Base-by-base conservation (phyloP, 169 alveolate species). In the Cryptosporidium baileyi region DNA sequence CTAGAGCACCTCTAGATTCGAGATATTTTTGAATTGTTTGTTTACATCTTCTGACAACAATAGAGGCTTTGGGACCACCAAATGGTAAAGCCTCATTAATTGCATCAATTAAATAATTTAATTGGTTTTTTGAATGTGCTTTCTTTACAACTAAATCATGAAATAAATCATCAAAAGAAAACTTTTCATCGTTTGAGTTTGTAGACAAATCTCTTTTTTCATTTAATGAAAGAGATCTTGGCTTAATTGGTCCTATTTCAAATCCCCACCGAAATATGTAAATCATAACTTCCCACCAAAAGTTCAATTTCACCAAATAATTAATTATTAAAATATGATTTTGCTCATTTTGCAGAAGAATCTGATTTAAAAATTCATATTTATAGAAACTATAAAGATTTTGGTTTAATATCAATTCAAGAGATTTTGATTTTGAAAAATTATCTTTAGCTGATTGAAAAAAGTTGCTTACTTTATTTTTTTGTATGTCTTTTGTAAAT, bases 271-370 rank as follows among this genome's bases (percentile, higher is more conserved):
- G 32, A n/a, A 74, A 26, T 6, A 74, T 74, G 57, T 74, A 74
- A 47, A 74, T 60, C 85, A 74, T 54, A 5, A 36, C 54, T 74
- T 74, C 85, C 85, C 85, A 74, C 85, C 85, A 74, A 36, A 51
- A 19, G 30, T 57, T 74, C n/a, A 74, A 74, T 57, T 57, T 74
- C 22, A 57, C 85, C 17, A 74, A 59, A 19, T 67, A 51, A n/a
- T 74, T 74, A 41, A 74, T 74, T 38, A 24, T n/a, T 3, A 59
- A 74, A 38, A 13, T 17, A 38, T 74, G 85, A 36, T 74, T 51
- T 54, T 52, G 65, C 4, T 9, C 54, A 7, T 28, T 57, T 19
- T 57, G 57, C 36, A 19, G n/a, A 28, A 74, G 36, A 36, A 74
- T 13, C 9, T 17, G 41, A 15, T 41, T 57, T 9, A 74, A 52